Percentiles rank a stretch among this genome's conserved stretches.
Evolutionary conservation across 139 green algal genomes (phyloP).

Genomic region (Tetradesmus obliquus): DNA sequence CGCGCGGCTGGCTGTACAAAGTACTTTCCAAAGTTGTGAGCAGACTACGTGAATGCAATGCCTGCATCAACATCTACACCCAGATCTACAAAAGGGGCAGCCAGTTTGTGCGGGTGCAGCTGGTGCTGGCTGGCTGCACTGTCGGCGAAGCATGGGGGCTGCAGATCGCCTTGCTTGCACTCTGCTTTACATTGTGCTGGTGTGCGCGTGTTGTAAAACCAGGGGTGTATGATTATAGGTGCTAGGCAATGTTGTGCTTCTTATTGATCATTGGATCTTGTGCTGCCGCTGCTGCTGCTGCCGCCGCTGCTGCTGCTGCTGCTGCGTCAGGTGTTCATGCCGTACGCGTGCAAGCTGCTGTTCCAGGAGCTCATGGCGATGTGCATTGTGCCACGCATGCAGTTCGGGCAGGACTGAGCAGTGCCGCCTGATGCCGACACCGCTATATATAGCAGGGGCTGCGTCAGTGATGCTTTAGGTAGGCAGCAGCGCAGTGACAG

Average conservation of each 20-base stretch:
- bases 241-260: neutral
- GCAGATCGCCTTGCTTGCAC: too few relatives aligned
- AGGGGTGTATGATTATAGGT: too few relatives aligned
- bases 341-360: slow-evolving; percentile 96
- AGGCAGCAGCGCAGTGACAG: neutral
- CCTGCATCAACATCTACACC: slow-evolving; percentile 51
- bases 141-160: neutral
- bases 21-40: neutral
- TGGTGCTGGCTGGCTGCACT: neutral
- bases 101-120: neutral
- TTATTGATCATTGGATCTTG: too few relatives aligned
- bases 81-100: slow-evolving; percentile 63
- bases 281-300: too few relatives aligned
- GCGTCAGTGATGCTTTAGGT: neutral
- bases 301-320: neutral
- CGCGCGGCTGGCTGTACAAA: neutral
- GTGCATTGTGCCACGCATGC: slow-evolving; percentile 71
- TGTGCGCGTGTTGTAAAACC: too few relatives aligned
- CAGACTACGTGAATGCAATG: too few relatives aligned
- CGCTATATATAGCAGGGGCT: neutral
- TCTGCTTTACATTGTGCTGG: too few relatives aligned
- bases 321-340: slow-evolving; percentile 81
- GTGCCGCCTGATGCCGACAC: neutral
- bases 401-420: slow-evolving; percentile 53
- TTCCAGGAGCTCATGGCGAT: slow-evolving; percentile 97